These are phyloP conservation scores for Claviceps africana DNA, from an alignment of 2,329 filamentous ascomycete species.

Conservation along the genomic window DNA sequence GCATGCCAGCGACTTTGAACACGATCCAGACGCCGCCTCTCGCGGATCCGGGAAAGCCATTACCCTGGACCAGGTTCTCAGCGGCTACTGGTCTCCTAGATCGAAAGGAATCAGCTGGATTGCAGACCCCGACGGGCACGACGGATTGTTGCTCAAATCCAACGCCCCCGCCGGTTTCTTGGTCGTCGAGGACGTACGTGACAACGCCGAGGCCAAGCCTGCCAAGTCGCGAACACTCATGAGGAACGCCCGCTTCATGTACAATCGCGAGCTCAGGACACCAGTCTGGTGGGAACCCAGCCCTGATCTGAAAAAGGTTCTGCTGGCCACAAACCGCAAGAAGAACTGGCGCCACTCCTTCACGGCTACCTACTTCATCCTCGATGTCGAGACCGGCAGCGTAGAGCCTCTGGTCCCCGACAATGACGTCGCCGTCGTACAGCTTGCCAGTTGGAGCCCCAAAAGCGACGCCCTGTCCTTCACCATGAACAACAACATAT, in stretches of 20 bases:
- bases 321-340: constrained; percentile 59
- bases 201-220: constrained; percentile 16
- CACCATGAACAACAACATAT: constrained; percentile 82
- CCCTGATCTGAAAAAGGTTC: constrained; percentile 69
- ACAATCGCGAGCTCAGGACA: constrained; percentile 38
- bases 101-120: constrained; percentile 65
- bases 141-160: constrained; percentile 72
- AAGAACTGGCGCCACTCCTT: constrained; percentile 85
- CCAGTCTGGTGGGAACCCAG: constrained; percentile 60
- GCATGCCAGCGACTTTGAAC: constrained; percentile 45
- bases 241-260: constrained; percentile 49
- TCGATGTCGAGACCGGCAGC: constrained; percentile 70
- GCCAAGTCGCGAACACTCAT: constrained; percentile 57
- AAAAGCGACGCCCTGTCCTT: constrained; percentile 79
- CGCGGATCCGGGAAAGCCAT: constrained; percentile 57
- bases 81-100: constrained; percentile 49
- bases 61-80: constrained; percentile 56
- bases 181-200: constrained; percentile 71
- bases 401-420: constrained; percentile 64
- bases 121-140: constrained; percentile 57
- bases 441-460: constrained; percentile 83
- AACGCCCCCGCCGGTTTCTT: constrained; percentile 59
- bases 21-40: constrained; percentile 53
- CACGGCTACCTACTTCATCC: constrained; percentile 77
- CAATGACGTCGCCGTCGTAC: constrained; percentile 50